Conservation (phyloP, 73 alveolate species). For the Symbiodinium pilosum region DNA sequence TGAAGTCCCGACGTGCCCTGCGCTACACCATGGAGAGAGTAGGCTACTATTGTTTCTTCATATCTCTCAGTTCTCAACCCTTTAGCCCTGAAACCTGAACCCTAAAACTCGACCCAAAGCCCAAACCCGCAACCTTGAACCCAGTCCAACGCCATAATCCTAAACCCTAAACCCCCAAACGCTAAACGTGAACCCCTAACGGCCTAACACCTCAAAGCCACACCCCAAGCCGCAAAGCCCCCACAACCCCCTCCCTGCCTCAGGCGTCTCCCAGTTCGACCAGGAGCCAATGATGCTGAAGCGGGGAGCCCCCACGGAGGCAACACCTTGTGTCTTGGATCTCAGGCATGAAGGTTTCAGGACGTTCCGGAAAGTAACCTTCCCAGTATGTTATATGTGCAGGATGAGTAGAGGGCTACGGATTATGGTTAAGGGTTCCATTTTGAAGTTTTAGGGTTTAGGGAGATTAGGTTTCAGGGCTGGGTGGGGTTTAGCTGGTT, state of each 20-base stretch:
- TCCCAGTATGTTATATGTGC: no score
- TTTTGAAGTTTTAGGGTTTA: neutral
- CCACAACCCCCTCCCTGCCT: neutral
- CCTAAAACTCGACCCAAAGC: no score
- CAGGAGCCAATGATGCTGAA: neutral
- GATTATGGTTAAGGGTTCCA: no score
- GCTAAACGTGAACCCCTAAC: neutral
- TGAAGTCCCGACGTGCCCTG: no score
- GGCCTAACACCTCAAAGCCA: no score
- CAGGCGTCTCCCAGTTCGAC: neutral
- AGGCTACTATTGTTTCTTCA: no score
- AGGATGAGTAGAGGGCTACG: no score
- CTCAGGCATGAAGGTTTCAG: no score
- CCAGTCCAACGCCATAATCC: neutral
- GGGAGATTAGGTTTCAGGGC: neutral
- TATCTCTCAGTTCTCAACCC: neutral
- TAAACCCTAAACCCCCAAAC: neutral
- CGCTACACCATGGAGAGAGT: no score
- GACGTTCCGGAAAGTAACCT: no score
- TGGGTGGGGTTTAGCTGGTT: neutral
- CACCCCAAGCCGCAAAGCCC: no score
- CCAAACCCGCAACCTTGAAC: neutral
- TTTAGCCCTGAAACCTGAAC: neutral
- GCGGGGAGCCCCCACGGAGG: neutral
- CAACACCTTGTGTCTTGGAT: neutral